Percentiles rank a stretch among this genome's conserved stretches.
These are phyloP conservation scores for Amanita polypyramis DNA, from an alignment of 768 basidiomycete species.

Conservation along the genomic window DNA sequence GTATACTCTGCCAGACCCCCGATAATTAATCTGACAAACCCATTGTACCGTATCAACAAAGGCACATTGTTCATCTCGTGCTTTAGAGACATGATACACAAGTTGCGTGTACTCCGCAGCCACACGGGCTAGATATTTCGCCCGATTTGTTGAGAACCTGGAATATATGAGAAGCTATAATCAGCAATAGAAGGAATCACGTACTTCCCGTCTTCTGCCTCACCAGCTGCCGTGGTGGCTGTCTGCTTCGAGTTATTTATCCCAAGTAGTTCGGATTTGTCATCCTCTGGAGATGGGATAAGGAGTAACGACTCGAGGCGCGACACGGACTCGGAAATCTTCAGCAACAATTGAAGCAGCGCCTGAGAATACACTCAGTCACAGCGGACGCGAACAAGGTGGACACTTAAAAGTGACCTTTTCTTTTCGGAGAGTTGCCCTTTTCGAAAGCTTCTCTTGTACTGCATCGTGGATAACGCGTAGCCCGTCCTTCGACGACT, in stretches of 20 bases:
- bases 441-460: conserved; percentile 64
- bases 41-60: conserved; percentile 81
- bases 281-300: conserved; percentile 46
- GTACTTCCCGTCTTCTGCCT: conserved; percentile 35
- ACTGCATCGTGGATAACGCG: conserved; percentile 62
- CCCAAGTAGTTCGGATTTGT: conserved; percentile 24
- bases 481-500: conserved; percentile 58
- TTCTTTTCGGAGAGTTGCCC: conserved; percentile 74
- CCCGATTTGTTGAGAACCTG: conserved; percentile 53
- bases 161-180: conserved; percentile 1
- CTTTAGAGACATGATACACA: conserved; percentile 81
- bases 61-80: conserved; percentile 60
- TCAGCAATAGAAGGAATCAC: conserved; percentile 6
- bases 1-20: conserved; percentile 1
- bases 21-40: conserved; percentile 37
- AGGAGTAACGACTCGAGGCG: conserved; percentile 81
- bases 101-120: conserved; percentile 90
- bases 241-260: conserved; percentile 23
- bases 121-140: conserved; percentile 76
- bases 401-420: conserved; percentile 41
- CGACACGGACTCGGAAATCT: conserved; percentile 84
- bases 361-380: conserved; percentile 35
- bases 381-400: conserved; percentile 1
- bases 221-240: conserved; percentile 22
- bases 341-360: conserved; percentile 76